Evolutionary conservation across 2,329 filamentous ascomycete species (phyloP).

Genomic region (Verticillium nubilum): DNA sequence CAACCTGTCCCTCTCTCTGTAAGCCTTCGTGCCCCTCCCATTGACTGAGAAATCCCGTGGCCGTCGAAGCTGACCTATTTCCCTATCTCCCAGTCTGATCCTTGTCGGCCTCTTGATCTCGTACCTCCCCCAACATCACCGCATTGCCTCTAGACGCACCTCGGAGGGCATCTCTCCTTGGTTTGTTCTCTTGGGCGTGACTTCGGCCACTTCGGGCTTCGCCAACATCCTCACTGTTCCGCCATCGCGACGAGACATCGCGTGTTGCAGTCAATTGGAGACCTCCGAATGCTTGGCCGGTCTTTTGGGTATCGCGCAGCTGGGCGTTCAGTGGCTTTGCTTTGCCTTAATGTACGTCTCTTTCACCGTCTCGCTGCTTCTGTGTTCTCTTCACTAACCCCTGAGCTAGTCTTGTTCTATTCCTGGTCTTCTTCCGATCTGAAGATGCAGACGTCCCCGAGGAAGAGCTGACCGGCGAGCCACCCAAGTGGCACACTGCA

Average conservation of each 20-base stretch:
- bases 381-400: background rate
- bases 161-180: constrained; percentile 94
- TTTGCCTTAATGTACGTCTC: constrained; percentile 79
- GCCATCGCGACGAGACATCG: constrained; percentile 75
- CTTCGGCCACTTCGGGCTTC: constrained; percentile 81
- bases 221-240: constrained; percentile 88
- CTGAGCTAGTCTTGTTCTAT: constrained; percentile 70
- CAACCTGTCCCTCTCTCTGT: constrained; percentile 54
- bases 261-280: constrained; percentile 78
- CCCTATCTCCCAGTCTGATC: constrained; percentile 50
- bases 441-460: constrained; percentile 44
- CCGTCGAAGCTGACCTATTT: constrained; percentile 11
- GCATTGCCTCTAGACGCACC: constrained; percentile 79
- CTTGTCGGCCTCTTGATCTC: constrained; percentile 84
- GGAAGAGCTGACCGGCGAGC: constrained; percentile 42
- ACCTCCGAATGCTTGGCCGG: constrained; percentile 80
- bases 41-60: background rate
- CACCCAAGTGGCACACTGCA: constrained; percentile 72
- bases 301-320: constrained; percentile 81
- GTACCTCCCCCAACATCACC: constrained; percentile 90
- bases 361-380: background rate
- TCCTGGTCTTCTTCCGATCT: constrained; percentile 86
- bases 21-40: constrained; percentile 13
- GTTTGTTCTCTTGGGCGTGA: constrained; percentile 90
- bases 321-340: constrained; percentile 87